phyloP scores from a whole-genome alignment of 768 basidiomycete species.

The Agrocybe chaxingu region DNA sequence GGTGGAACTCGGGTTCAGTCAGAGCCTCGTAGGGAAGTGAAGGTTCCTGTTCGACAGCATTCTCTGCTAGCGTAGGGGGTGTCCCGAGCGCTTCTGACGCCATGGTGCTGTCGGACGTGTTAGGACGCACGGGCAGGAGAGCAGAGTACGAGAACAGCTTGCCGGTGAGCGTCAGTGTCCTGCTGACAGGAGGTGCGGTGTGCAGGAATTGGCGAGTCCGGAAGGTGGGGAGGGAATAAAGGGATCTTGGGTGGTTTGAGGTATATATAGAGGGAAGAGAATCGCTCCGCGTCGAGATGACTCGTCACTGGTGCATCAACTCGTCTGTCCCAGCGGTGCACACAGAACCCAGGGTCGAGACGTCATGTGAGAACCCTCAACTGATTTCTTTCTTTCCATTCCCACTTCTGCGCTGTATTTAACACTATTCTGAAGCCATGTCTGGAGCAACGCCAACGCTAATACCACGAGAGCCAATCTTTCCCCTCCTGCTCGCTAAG shows the following conservation, averaged over 20 bases:
- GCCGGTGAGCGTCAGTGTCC: no score
- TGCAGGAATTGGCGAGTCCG: no score
- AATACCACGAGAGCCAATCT: constrained; percentile 57
- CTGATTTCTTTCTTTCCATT: background rate
- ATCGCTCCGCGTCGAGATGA: background rate
- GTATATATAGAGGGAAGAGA: background rate
- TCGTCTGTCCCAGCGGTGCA: background rate
- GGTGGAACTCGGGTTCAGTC: constrained; percentile 7
- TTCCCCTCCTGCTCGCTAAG: constrained; percentile 66
- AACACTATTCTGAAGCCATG: constrained; percentile 19
- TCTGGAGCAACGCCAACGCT: constrained; percentile 66
- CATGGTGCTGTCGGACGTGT: background rate
- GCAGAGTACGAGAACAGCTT: no score
- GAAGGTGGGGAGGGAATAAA: no score
- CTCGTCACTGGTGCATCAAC: background rate
- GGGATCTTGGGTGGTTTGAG: no score
- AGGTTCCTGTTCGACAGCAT: no score
- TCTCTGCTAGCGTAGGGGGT: no score
- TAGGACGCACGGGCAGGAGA: no score
- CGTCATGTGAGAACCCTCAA: constrained; percentile 6
- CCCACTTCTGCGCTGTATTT: background rate
- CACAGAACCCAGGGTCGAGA: no score
- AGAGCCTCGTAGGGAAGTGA: constrained; percentile 7
- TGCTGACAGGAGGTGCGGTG: no score
- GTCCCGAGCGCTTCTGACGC: background rate